Conservation (phyloP, 2,329 filamentous ascomycete species). For the Fusarium fujikuroi region DNA sequence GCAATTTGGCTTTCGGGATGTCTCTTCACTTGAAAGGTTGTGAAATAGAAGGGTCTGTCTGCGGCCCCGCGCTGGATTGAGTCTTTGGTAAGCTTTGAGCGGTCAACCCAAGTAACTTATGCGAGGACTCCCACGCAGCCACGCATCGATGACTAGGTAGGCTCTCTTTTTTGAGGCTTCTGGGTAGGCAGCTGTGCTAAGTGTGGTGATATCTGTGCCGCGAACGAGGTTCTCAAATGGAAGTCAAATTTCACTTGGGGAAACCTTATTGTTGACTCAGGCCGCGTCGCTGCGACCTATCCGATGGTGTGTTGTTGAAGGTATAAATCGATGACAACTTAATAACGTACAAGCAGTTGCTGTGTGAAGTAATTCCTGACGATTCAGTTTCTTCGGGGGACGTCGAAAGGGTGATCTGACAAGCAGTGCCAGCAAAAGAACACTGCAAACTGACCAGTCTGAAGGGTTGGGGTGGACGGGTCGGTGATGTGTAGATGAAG, state of each 20-base stretch:
- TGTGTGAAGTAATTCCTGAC: not conserved
- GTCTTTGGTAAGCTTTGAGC: not conserved
- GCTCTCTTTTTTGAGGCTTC: not conserved
- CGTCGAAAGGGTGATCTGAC: not conserved
- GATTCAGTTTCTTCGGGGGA: not conserved
- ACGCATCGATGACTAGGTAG: constrained; percentile 6
- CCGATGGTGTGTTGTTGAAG: not conserved
- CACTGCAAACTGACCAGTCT: not conserved
- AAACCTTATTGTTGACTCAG: constrained; percentile 7
- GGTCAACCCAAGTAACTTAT: constrained; percentile 9
- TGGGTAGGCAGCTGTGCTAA: not conserved
- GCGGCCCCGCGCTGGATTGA: not conserved
- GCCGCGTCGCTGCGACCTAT: constrained; percentile 3
- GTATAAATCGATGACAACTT: not conserved
- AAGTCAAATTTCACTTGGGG: constrained; percentile 1
- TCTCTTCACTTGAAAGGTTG: not conserved
- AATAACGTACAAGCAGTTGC: not conserved
- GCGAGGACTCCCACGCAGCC: not conserved
- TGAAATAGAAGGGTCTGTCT: not conserved
- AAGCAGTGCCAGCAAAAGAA: not conserved
- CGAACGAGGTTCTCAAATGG: not conserved
- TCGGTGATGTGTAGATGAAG: constrained; percentile 18
- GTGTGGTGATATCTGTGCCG: not conserved
- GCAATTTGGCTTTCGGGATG: not conserved
- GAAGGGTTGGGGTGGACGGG: not conserved